Conservation (phyloP, 1,284 basidiomycete genomes). For the Hortiboletus rubellus region DNA sequence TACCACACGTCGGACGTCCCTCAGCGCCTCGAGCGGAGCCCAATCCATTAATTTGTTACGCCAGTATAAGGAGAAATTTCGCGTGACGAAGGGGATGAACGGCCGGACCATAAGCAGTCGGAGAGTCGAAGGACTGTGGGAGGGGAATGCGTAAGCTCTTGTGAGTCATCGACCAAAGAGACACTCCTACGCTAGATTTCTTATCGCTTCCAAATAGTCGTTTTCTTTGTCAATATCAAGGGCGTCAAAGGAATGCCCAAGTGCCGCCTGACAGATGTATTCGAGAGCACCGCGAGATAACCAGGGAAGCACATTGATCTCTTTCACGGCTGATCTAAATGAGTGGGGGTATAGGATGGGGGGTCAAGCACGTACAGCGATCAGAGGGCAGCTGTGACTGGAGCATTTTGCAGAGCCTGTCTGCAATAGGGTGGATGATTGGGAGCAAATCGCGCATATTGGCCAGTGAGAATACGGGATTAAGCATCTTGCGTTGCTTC, state of each 20-base stretch:
- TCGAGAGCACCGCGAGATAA: constrained; percentile 52
- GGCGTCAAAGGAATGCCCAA: constrained; percentile 55
- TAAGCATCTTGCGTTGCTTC: constrained; percentile 50
- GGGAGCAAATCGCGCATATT: constrained; percentile 49
- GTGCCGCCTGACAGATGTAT: constrained; percentile 47
- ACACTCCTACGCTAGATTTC: constrained; percentile 45
- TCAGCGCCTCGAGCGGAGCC: constrained; percentile 43
- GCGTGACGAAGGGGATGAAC: constrained; percentile 48
- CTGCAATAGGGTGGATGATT: constrained; percentile 47
- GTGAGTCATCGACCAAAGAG: not conserved
- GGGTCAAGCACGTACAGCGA: constrained; percentile 18
- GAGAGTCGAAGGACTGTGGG: constrained; percentile 45
- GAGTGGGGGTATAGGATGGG: not conserved
- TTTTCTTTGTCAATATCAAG: constrained; percentile 45
- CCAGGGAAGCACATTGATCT: constrained; percentile 52
- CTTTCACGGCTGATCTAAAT: constrained; percentile 19
- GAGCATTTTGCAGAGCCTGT: constrained; percentile 28
- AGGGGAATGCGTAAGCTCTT: not conserved
- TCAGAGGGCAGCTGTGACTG: constrained; percentile 25
- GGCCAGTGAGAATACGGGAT: constrained; percentile 48
- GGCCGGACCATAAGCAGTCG: constrained; percentile 47
- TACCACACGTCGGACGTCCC: constrained; percentile 45
- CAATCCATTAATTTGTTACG: constrained; percentile 47
- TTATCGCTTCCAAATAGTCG: constrained; percentile 49
- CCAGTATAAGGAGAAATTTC: constrained; percentile 44